These are phyloP conservation scores for Epichloe sylvatica DNA, from an alignment of 2,329 filamentous ascomycete genomes.

Conservation along the genomic window DNA sequence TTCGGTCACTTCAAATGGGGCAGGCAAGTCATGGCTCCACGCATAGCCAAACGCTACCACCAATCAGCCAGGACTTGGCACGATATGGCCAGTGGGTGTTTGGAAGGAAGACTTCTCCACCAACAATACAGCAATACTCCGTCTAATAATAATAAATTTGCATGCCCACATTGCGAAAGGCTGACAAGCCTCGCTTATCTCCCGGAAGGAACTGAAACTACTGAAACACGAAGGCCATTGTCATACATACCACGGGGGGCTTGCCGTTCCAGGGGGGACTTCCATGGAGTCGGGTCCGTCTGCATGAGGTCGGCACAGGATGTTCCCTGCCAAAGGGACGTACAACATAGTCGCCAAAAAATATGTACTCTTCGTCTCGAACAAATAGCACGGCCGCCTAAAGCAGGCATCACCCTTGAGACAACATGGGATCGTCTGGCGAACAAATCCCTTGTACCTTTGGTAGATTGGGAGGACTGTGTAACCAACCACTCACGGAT, in stretches of 20 bases:
- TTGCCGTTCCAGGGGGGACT: background rate
- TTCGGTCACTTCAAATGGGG: no score
- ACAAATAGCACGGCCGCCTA: background rate
- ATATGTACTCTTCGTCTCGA: background rate
- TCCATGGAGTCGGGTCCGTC: background rate
- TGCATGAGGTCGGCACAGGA: background rate
- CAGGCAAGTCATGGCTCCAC: background rate
- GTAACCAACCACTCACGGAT: background rate
- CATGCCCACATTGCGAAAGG: background rate
- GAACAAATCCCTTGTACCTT: background rate
- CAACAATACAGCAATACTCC: background rate
- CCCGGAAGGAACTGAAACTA: background rate
- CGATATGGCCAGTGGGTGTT: no score
- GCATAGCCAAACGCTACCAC: background rate
- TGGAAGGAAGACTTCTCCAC: background rate
- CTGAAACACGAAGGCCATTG: constrained; percentile 1
- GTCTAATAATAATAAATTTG: no score
- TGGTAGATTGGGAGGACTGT: background rate
- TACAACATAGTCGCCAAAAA: background rate
- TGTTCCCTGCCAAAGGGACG: background rate
- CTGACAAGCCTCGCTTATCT: background rate
- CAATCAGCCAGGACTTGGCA: background rate
- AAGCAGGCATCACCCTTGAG: background rate
- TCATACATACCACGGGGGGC: background rate
- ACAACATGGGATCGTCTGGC: background rate